Base-by-base conservation (phyloP, 352 stramenopile species). In the Pythium utonaiense region DNA sequence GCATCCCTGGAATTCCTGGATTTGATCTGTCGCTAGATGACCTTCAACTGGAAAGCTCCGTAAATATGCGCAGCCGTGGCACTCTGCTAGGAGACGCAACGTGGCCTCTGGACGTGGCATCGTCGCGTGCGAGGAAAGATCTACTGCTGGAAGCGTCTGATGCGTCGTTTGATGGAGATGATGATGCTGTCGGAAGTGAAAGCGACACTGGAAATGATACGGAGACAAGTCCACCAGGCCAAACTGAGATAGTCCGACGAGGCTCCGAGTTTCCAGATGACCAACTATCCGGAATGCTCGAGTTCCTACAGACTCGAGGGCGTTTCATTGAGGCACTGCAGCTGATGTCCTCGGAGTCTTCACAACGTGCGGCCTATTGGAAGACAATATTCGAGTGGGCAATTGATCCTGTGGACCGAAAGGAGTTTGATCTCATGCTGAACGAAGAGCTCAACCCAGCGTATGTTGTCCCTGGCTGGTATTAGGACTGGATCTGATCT, bases 281-380 rank as follows among this genome's bases (percentile, higher is more conserved):
- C 44, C 77, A 88, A 25, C 53, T 85, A 9, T 68, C 70, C 0
- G 75, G 75, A 22, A 87, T 91, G 67, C 67, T 93, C 9, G 57
- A 77, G 30, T 78, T 90, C 38, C 60, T 91, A 9, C 84, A 91
- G 50, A 67, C 66, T 0, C 73, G 67, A 22, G 84, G 81, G 0
- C 75, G 84, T 0, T 88, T 90, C 17, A 77, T 90, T 2, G 84
- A 93, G 57, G 84, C 84, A 25, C 67, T 93, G 0, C 84, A 93
- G 56, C 64, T 93, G 22, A 80, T 93, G 61, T 68, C 73, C 24
- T 75, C 74, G 41, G 73, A 91, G 38, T 76, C 84, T 5, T 54
- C 58, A 2, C 57, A 78, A 1, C 78, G 84, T 10, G 33, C 59
- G 0, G 66, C 60, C 36, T 93, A 92, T 52, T 93, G 84, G 84